Conservation (phyloP, 768 basidiomycete species). For the Suillus bovinus region DNA sequence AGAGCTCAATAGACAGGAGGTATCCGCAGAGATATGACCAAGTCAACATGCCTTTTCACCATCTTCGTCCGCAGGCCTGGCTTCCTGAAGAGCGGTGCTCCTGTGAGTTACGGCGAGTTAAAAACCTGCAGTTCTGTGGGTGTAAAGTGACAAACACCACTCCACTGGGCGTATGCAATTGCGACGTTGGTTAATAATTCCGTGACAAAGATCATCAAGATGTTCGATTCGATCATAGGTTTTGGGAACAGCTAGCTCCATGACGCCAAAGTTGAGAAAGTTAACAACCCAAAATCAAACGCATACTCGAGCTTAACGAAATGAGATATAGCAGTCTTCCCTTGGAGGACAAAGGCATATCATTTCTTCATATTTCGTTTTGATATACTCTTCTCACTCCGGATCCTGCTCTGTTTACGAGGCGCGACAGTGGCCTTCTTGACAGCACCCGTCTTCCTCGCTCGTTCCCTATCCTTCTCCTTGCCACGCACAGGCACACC, state of each 20-base stretch:
- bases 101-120: neutral
- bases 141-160: neutral
- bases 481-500: slow-evolving; percentile 40
- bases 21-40: neutral
- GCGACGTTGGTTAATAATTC: neutral
- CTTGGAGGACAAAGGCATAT: neutral
- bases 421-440: slow-evolving; percentile 23
- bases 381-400: slow-evolving; percentile 52
- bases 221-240: neutral
- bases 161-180: neutral
- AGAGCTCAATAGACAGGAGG: neutral
- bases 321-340: neutral
- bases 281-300: neutral
- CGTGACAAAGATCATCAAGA: neutral
- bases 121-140: neutral
- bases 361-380: slow-evolving; percentile 65
- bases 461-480: slow-evolving; percentile 42
- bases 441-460: slow-evolving; percentile 39
- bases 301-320: neutral
- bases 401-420: slow-evolving; percentile 45
- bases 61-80: neutral
- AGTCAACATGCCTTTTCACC: neutral
- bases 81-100: neutral
- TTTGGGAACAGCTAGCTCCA: neutral
- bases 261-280: neutral